These are phyloP conservation scores for Saturnispora besseyi DNA, from an alignment of 805 yeast species.

Conservation along the genomic window DNA sequence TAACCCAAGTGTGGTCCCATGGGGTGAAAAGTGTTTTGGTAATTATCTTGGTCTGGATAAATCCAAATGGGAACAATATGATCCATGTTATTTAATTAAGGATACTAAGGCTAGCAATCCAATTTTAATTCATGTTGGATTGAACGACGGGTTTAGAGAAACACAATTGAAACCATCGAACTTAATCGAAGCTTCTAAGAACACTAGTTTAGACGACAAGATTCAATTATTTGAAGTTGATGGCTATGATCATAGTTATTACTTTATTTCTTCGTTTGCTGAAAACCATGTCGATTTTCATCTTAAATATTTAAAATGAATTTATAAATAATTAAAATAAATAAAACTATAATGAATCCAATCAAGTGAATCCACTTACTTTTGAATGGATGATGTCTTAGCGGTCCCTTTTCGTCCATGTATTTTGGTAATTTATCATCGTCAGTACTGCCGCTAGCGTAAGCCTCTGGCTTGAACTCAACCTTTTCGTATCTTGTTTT, in stretches of 20 bases:
- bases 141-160: slow-evolving; percentile 54
- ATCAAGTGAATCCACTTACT: not conserved
- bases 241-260: slow-evolving; percentile 89
- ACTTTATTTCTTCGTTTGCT: slow-evolving; percentile 70
- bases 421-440: not conserved
- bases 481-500: slow-evolving; percentile 3
- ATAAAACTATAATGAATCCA: not conserved
- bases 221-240: slow-evolving; percentile 56
- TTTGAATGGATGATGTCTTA: not conserved
- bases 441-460: not conserved
- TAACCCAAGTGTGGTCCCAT: slow-evolving; percentile 67
- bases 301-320: slow-evolving; percentile 40
- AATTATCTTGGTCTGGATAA: slow-evolving; percentile 65
- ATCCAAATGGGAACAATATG: slow-evolving; percentile 63
- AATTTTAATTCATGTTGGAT: slow-evolving; percentile 79
- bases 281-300: slow-evolving; percentile 82
- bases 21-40: slow-evolving; percentile 83
- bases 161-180: slow-evolving; percentile 67
- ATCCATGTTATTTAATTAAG: slow-evolving; percentile 71
- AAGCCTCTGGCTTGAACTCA: not conserved
- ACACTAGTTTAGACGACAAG: slow-evolving; percentile 48
- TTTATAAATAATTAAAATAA: not conserved
- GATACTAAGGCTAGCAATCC: slow-evolving; percentile 35
- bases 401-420: not conserved
- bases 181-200: slow-evolving; percentile 51